A percentile compares a stretch with the other conserved stretches of the same genome.
Conservation (phyloP, 768 basidiomycete genomes). For the Tricholoma sp. region DNA sequence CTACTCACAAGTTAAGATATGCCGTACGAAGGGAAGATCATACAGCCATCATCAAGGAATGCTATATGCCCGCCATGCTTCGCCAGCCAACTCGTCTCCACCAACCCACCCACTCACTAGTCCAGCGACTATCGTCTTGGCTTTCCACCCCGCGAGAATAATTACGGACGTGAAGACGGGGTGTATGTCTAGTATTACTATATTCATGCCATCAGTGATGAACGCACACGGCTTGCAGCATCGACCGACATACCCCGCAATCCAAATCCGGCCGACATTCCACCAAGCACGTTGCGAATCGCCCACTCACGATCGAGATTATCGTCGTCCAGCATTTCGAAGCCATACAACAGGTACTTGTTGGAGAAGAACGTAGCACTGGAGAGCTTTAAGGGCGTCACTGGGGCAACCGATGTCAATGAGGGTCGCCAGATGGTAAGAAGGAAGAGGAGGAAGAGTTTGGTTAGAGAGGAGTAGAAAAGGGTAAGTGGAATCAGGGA, state of each 20-base stretch:
- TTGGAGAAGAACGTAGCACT: slow-evolving; percentile 20
- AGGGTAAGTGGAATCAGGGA: slow-evolving; percentile 75
- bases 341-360: slow-evolving; percentile 32
- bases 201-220: neutral
- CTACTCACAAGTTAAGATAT: neutral
- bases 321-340: slow-evolving; percentile 64
- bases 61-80: slow-evolving; percentile 78
- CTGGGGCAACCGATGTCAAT: slow-evolving; percentile 17
- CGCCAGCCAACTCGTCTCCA: slow-evolving; percentile 47
- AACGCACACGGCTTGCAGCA: neutral
- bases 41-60: slow-evolving; percentile 45
- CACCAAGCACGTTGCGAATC: slow-evolving; percentile 76
- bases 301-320: slow-evolving; percentile 80
- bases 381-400: slow-evolving; percentile 17
- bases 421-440: slow-evolving; percentile 75
- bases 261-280: slow-evolving; percentile 85
- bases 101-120: slow-evolving; percentile 68
- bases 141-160: slow-evolving; percentile 67
- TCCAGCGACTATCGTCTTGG: slow-evolving; percentile 59
- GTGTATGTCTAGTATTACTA: slow-evolving; percentile 75
- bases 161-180: slow-evolving; percentile 72
- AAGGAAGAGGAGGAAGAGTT: slow-evolving; percentile 77
- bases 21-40: neutral
- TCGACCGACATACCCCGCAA: slow-evolving; percentile 52
- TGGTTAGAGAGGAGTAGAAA: slow-evolving; percentile 80